Base-by-base conservation (phyloP, 805 yeast genomes). In the Saturnispora hagleri region DNA sequence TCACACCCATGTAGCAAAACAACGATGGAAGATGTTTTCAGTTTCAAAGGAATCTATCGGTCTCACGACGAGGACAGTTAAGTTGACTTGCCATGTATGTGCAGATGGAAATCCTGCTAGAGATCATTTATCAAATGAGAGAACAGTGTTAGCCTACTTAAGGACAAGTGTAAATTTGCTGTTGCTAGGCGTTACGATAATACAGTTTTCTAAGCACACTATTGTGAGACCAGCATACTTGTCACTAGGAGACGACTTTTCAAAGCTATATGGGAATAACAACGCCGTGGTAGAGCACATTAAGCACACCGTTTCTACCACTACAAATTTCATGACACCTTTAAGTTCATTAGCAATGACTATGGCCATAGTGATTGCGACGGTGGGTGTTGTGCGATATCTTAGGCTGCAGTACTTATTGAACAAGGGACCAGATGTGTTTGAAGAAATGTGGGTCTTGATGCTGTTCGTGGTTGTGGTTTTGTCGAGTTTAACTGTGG, bases 101-200 rank as follows among this genome's bases (percentile, higher is more conserved):
- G 13, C 20, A 20, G 42, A 53, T 3, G 59, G 55, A 4, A 56
- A 52, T 41, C 57, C 56, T 9, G 81, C 82, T 1, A 67, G 84
- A 60, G 83, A 79, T 58, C 82, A 79, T 57, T 54, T 81, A 68
- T 82, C 86, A 7, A 80, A 80, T 57, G 86, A 81, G 57, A 65
- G 86, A 54, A 81, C 86, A 1, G 73, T 75, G 38, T 62, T 81
- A 10, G 84, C 86, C 0, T 81, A 84, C 76, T 57, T 77, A 13
- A 68, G 86, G 47, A 80, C 86, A 0, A 70, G 81, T 1, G 58
- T 81, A 27, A 73, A 75, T 22, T 69, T 80, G 50, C 66, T 76
- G 3, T 68, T 81, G 1, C 69, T 78, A 9, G 85, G 85, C 0
- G 69, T 81, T 9, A 79, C 77, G 6, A 70, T 78, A 4, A 66